Conservation (phyloP, 257 asterid species). For the Solanum piurae region DNA sequence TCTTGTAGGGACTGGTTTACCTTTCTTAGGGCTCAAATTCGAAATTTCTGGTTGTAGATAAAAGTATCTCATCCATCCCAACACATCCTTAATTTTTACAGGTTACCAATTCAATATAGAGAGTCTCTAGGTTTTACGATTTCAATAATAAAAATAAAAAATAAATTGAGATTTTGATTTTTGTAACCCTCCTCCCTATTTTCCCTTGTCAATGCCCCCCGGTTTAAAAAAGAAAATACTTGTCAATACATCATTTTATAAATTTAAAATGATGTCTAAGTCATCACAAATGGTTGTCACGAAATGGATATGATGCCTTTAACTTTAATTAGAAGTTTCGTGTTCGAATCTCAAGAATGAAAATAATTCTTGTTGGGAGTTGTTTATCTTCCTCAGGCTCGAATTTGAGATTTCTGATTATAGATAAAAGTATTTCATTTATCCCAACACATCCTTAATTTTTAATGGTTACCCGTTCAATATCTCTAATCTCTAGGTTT, state of each 20-base stretch:
- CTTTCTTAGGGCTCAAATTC: neutral
- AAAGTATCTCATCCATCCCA: neutral
- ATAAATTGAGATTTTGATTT: too few relatives aligned
- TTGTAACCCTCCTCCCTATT: neutral
- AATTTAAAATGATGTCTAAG: neutral
- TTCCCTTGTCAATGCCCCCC: neutral
- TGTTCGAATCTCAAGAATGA: too few relatives aligned
- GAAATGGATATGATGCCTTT: too few relatives aligned
- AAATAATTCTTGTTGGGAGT: too few relatives aligned
- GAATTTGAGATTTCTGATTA: too few relatives aligned
- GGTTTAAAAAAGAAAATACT: too few relatives aligned
- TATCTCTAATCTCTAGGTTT: neutral
- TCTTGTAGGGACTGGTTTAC: neutral
- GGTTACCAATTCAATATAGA: neutral
- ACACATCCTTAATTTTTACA: neutral
- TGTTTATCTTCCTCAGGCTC: too few relatives aligned
- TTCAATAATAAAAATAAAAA: too few relatives aligned
- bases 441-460: neutral
- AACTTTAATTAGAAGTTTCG: too few relatives aligned
- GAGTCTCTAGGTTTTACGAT: neutral
- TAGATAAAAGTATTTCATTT: too few relatives aligned
- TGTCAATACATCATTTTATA: neutral
- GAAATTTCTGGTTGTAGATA: neutral
- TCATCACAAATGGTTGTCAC: neutral
- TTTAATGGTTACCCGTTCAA: neutral